Evolutionary conservation across 192 early-diverging fungal species (phyloP), one percentile per base, ranked within the genome.

Genomic region (Coemansia umbellata): DNA sequence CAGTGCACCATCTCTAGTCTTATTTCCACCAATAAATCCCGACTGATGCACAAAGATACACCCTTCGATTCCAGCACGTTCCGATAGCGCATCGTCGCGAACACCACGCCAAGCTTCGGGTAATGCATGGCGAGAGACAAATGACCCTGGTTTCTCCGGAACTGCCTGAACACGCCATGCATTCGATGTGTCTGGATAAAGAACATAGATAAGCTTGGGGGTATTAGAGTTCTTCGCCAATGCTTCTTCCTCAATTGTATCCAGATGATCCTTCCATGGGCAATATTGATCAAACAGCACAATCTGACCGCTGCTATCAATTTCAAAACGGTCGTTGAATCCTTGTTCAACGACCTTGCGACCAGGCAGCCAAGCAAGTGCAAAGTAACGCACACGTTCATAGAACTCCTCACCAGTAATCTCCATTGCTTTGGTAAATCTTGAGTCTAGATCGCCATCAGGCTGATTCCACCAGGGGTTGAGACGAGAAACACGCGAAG

Each of bases 381-480:
- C 88, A 24, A 85, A 75, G 76, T 88, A 90, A 10, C 70, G 60
- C 48, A 94, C 82, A 24, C 83, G 74, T 21, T 84, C 81, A 21
- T 39, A 37, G 32, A 97, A 85, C 62, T 93, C 91, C 8, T 72
- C 55, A 14, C 94, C 94, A n/a, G 87, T 81, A 77, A 94, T 69
- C 3, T 57, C 81, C 17, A 91, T 81, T 11, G 84, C 88, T 55
- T 83, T 74, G 31, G 75, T 58, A 55, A 90, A 90, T 30, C 82
- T 64, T 31, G 64, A 84, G 53, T 91, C 83, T 36, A 90, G 78
- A 55, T 87, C 82, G 26, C 78, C 76, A 60, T 93, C 88, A 33
- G 80, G 74, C 66, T 94, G 81, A 67, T 96, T 96, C 93, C 93
- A 96, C 82, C 88, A 88, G 18, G 95, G 95, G 70, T 98, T 98